These are phyloP conservation scores for Geotrichum restrictum DNA, from an alignment of 1,139 yeast genomes.

Conservation along the genomic window DNA sequence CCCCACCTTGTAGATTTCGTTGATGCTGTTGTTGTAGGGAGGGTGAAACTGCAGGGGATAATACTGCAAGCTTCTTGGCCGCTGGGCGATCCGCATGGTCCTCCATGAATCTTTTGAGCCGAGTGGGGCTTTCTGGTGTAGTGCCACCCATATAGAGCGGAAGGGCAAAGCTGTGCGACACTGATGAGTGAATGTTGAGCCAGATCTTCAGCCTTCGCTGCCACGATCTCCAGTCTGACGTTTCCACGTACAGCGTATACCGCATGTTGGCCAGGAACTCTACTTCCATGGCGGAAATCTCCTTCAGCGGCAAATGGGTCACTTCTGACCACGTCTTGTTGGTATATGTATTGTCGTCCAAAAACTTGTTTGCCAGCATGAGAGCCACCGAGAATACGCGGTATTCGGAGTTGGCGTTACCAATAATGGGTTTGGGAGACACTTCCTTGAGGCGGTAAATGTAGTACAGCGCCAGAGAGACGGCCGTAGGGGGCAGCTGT, in stretches of 20 bases:
- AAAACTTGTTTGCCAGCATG: slow-evolving; percentile 81
- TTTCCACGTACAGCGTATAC: slow-evolving; percentile 34
- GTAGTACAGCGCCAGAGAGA: slow-evolving; percentile 38
- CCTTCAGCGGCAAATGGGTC: slow-evolving; percentile 61
- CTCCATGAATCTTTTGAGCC: neutral
- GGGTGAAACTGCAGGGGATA: neutral
- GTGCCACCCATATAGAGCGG: too few species aligned
- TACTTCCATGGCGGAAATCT: slow-evolving; percentile 62
- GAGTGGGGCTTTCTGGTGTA: too few species aligned
- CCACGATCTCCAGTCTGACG: slow-evolving; percentile 34
- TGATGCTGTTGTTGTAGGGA: neutral
- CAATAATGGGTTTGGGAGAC: slow-evolving; percentile 30
- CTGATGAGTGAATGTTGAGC: slow-evolving; percentile 26
- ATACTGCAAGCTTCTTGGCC: too few species aligned
- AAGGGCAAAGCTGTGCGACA: neutral
- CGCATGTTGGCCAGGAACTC: slow-evolving; percentile 38
- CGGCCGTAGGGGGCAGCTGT: slow-evolving; percentile 36
- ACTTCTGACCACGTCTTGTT: slow-evolving; percentile 92
- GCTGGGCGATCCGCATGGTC: slow-evolving; percentile 3
- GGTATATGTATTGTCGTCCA: slow-evolving; percentile 90
- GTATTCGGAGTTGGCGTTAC: slow-evolving; percentile 44
- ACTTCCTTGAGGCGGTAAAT: slow-evolving; percentile 34
- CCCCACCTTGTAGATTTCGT: too few species aligned
- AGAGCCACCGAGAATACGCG: slow-evolving; percentile 63
- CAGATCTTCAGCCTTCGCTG: slow-evolving; percentile 27